Base-by-base conservation (phyloP, 2,329 filamentous ascomycete genomes). In the Sclerotinia subarctica region DNA sequence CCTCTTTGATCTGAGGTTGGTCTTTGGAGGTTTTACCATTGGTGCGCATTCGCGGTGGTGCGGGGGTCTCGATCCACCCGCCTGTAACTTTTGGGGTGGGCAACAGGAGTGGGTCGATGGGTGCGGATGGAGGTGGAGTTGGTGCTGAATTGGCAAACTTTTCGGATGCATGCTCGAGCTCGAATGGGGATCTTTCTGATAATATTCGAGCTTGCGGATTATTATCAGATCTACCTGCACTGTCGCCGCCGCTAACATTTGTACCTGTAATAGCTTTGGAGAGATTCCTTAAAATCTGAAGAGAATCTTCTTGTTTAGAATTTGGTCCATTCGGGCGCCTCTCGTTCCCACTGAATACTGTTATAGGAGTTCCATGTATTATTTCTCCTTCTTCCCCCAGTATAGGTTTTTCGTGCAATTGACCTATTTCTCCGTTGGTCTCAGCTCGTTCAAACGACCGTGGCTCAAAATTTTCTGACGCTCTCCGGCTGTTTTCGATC, bases 21-120 rank as follows among this genome's bases (percentile, higher is more conserved):
- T 60, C 35, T 52, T 58, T 57, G 47, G 53, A 6, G 58, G 29
- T 26, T 21, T 10, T 51, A 38, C 38, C 13, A 38, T 64, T 63
- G 59, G 26, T 64, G 19, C 59, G 58, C 21, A 58, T 64, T 44
- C 66, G 58, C 42, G 58, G 59, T 64, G 74, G 78, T 58, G 74
- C 78, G 4, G 81, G 76, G 35, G 75, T 77, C 29, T 76, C 75
- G n/a, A 77, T 72, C 52, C 70, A 77, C 26, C 74, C 76, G 44
- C 76, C 76, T 35, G 72, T 74, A 15, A 77, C 75, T 68, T 68
- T 73, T 21, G 76, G 75, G 29, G 76, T 77, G 51, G 73, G 73
- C 58, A 73, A 67, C 13, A 72, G 65, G 42, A 74, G 62, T n/a
- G 56, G 69, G 24, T 73, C 67, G n/a, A 73, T 67, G 19, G 56